phyloP scores from a whole-genome alignment of 2,329 filamentous ascomycete species.

The Claviceps sp. region DNA sequence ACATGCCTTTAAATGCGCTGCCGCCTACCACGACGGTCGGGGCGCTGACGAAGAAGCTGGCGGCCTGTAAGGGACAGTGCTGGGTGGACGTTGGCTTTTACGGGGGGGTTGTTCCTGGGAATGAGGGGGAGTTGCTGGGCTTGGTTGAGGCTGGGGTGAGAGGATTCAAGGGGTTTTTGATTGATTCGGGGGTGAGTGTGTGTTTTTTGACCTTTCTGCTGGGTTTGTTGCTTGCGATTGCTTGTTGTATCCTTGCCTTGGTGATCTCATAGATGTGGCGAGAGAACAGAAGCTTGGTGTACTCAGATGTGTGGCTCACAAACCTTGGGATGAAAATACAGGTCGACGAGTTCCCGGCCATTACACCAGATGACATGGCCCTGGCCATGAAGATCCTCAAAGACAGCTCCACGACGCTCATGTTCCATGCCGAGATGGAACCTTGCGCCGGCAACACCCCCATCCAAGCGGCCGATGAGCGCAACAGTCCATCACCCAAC shows the following conservation, averaged over 20 bases:
- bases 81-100: slow-evolving; percentile 99
- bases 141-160: slow-evolving; percentile 77
- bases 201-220: too few relatives aligned
- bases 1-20: slow-evolving; percentile 96
- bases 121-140: slow-evolving; percentile 62
- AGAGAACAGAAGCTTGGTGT: too few relatives aligned
- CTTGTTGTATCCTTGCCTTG: too few relatives aligned
- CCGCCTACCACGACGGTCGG: slow-evolving; percentile 84
- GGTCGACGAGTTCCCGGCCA: slow-evolving; percentile 91
- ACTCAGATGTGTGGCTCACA: too few relatives aligned
- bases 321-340: slow-evolving; percentile 18
- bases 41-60: slow-evolving; percentile 73
- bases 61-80: slow-evolving; percentile 73
- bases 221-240: too few relatives aligned
- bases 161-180: slow-evolving; percentile 95
- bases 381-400: slow-evolving; percentile 71
- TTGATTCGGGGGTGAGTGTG: slow-evolving; percentile 74
- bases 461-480: too few relatives aligned
- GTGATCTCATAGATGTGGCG: too few relatives aligned
- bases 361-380: slow-evolving; percentile 66
- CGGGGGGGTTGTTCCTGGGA: slow-evolving; percentile 86
- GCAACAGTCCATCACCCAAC: slow-evolving; percentile 21
- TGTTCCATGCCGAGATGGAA: slow-evolving; percentile 99
- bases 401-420: slow-evolving; percentile 74
- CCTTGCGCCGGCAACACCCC: slow-evolving; percentile 48